Evolutionary conservation across 2,329 filamentous ascomycete species (phyloP), one percentile per base, ranked within the genome.

Genomic region (Cordyceps cicadae): DNA sequence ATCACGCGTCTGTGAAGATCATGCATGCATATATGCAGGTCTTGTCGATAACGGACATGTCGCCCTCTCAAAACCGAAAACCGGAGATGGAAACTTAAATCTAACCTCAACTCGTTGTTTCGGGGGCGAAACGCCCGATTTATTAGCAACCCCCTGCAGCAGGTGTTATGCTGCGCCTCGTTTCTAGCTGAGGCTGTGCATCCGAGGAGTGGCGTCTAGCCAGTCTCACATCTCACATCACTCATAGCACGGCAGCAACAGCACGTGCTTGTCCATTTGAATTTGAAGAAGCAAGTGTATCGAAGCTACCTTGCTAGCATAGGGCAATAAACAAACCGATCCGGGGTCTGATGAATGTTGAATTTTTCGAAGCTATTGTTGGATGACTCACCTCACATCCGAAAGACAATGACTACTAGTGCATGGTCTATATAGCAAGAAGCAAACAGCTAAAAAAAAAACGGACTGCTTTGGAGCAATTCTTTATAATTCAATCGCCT

Each of bases 101-200:
- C 29, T 45, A 39, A 49, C 54, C 43, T 49, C 11, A n/a, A 39
- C 8, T 49, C 8, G 43, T 29, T 43, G 8, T 14, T 37, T 55
- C 29, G 54, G 41, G 9, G 9, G 21, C 37, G 39, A 45, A 26
- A 41, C 12, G 19, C 6, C 50, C 32, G 29, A 43, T 34, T 49
- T 11, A 37, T 37, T 37, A 37, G 11, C 34, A 14, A 17, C 2
- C 15, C 11, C 17, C 24, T 29, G 34, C 17, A 6, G 9, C 3
- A 3, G 34, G 34, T 11, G 34, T 37, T 12, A 1, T 37, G 34
- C 56, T 59, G 56, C 56, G 56, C 56, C 56, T 59, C 48, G 39
- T 49, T 45, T 21, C 39, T 48, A 45, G 56, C 56, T 59, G 48
- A 37, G 56, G 56, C 55, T 58, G 46, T 52, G 56, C 37, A 45